Percentiles rank a stretch among this genome's conserved stretches.
phyloP scores from a whole-genome alignment of 73 alveolate species.

The Diophrys sp. region DNA sequence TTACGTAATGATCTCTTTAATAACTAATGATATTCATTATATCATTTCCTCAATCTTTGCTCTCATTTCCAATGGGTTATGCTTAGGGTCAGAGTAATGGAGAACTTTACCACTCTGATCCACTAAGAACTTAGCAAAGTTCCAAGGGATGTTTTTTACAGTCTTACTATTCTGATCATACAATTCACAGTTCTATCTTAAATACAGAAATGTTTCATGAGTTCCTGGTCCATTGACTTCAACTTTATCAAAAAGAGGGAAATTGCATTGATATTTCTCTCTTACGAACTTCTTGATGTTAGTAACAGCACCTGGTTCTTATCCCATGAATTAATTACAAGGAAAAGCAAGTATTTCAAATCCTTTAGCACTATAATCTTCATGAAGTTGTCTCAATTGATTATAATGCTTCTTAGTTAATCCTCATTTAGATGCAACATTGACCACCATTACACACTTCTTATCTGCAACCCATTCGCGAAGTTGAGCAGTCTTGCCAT shows the following conservation, averaged over 20 bases:
- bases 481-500: constrained; percentile 44
- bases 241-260: constrained; percentile 64
- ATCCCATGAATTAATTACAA: constrained; percentile 76
- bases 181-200: constrained; percentile 58
- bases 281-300: constrained; percentile 55
- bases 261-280: constrained; percentile 56
- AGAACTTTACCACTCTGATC: constrained; percentile 55
- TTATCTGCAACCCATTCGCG: constrained; percentile 45
- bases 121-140: constrained; percentile 71
- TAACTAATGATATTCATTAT: constrained; percentile 7
- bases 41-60: constrained; percentile 33
- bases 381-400: constrained; percentile 58
- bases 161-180: constrained; percentile 34
- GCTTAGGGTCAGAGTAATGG: constrained; percentile 51
- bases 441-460: constrained; percentile 68
- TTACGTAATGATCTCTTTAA: no score
- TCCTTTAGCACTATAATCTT: constrained; percentile 62
- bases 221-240: constrained; percentile 74
- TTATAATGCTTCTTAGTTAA: constrained; percentile 65
- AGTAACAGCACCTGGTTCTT: constrained; percentile 73
- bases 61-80: constrained; percentile 27
- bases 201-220: constrained; percentile 60
- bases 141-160: constrained; percentile 82
- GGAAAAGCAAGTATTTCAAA: constrained; percentile 81
- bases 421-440: constrained; percentile 85